phyloP scores from a whole-genome alignment of 495 filamentous ascomycete species.

The Hypoxylon perforatum region DNA sequence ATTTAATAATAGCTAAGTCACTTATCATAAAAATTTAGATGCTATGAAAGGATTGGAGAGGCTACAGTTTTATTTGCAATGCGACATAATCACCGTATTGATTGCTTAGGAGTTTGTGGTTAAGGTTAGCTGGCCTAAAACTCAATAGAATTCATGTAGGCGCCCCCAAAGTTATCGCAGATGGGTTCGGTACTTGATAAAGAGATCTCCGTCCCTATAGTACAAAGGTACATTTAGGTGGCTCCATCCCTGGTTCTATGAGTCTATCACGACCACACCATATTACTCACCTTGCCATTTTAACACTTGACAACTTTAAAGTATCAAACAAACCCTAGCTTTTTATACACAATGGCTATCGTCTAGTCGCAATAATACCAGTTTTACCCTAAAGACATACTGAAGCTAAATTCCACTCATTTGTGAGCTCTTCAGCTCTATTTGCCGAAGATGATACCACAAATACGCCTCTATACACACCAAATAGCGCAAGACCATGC shows the following conservation, averaged over 20 bases:
- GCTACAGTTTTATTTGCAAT: too few species aligned
- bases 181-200: too few species aligned
- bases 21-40: too few species aligned
- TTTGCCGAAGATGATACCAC: slow-evolving; percentile 69
- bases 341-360: slow-evolving; percentile 33
- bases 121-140: too few species aligned
- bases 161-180: too few species aligned
- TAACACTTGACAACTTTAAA: background rate
- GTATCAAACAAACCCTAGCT: slow-evolving; percentile 1
- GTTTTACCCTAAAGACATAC: slow-evolving; percentile 6
- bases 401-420: slow-evolving; percentile 7
- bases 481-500: slow-evolving; percentile 42
- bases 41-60: too few species aligned
- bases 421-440: slow-evolving; percentile 34
- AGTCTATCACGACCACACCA: slow-evolving; percentile 29
- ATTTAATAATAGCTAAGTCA: too few species aligned
- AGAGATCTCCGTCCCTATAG: too few species aligned
- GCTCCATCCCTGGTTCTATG: slow-evolving; percentile 21
- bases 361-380: slow-evolving; percentile 16
- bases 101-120: too few species aligned
- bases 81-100: too few species aligned
- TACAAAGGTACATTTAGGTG: background rate
- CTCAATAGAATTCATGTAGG: too few species aligned
- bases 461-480: slow-evolving; percentile 56
- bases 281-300: background rate